Evolutionary conservation across 768 basidiomycete species (phyloP).

Genomic region (Mycena maculata): DNA sequence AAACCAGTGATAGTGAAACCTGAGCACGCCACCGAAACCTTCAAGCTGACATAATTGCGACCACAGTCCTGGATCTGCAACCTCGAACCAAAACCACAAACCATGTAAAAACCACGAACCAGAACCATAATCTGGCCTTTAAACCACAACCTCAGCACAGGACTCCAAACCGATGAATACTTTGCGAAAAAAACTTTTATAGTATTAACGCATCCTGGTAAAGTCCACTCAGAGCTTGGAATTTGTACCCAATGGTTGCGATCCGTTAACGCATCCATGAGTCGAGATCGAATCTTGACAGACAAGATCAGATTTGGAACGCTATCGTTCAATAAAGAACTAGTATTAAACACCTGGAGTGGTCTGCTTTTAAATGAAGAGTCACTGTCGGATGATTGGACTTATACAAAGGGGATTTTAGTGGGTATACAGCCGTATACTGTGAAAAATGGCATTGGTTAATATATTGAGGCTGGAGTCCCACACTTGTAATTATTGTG

Average conservation of each 20-base stretch:
- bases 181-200: neutral
- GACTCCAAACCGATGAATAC: neutral
- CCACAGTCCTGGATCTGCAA: no score
- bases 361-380: neutral
- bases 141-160: neutral
- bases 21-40: no score
- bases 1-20: no score
- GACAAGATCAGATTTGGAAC: neutral
- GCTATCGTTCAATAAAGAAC: no score
- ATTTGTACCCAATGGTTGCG: neutral
- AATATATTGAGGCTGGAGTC: neutral
- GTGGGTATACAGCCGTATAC: no score
- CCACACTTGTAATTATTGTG: neutral
- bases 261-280: neutral
- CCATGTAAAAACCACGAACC: no score
- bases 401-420: neutral
- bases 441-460: neutral
- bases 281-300: neutral
- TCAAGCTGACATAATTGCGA: no score
- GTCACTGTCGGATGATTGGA: neutral
- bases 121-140: neutral
- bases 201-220: neutral
- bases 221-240: neutral
- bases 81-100: no score
- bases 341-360: no score